Evolutionary conservation across 176 grass and related monocot genomes (phyloP).

Genomic region (Paspalum vaginatum): DNA sequence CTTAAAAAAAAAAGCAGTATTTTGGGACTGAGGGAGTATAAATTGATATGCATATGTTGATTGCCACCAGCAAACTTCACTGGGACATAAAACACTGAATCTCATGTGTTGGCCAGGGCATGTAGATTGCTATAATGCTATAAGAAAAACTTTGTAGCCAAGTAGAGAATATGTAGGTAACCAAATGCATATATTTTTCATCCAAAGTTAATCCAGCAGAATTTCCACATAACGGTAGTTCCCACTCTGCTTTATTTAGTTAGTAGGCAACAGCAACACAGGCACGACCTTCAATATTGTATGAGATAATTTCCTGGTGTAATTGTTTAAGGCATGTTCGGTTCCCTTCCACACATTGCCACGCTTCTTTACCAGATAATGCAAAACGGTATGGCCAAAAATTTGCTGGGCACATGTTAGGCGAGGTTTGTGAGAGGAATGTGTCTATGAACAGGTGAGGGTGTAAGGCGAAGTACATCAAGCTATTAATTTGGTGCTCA

Average conservation of each 20-base stretch:
- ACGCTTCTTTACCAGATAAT: neutral
- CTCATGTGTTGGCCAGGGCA: neutral
- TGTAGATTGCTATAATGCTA: neutral
- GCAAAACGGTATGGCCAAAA: neutral
- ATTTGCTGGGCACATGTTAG: neutral
- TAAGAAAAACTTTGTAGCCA: neutral
- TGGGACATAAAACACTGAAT: neutral
- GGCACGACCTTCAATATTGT: neutral
- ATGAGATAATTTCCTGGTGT: slow-evolving; percentile 6
- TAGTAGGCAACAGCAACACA: neutral
- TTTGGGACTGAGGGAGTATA: neutral
- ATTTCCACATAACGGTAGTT: neutral
- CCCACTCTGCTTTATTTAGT: slow-evolving; percentile 2
- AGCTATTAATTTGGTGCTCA: neutral
- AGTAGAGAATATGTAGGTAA: slow-evolving; percentile 10
- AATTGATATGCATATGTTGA: neutral
- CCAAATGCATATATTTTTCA: neutral
- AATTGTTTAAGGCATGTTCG: neutral
- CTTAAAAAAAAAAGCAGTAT: too few species aligned
- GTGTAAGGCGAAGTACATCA: neutral
- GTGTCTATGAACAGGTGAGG: neutral
- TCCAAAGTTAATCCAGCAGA: neutral
- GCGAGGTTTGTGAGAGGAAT: neutral
- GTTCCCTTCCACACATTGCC: neutral
- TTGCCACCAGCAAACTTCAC: neutral